These are phyloP conservation scores for Clathrospora elynae DNA, from an alignment of 2,329 filamentous ascomycete genomes.

Conservation along the genomic window DNA sequence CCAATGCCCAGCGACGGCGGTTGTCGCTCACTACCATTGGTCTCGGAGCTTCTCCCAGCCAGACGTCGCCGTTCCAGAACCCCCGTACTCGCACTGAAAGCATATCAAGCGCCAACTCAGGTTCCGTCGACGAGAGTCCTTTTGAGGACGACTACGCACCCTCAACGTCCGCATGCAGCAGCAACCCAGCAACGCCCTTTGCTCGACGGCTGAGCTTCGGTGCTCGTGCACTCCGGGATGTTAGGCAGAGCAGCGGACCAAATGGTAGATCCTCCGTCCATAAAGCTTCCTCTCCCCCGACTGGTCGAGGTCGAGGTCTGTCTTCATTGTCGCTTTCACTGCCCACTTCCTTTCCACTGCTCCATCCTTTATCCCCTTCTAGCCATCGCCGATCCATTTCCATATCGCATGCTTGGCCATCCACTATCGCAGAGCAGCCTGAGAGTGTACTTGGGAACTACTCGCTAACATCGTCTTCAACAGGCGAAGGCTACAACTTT, in stretches of 20 bases:
- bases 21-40: conserved; percentile 58
- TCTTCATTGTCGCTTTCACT: conserved; percentile 53
- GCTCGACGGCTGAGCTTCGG: conserved; percentile 89
- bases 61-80: conserved; percentile 49
- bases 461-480: conserved; percentile 66
- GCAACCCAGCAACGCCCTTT: conserved; percentile 73
- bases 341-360: conserved; percentile 32
- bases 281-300: conserved; percentile 58
- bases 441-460: conserved; percentile 51
- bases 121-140: conserved; percentile 56
- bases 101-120: conserved; percentile 54
- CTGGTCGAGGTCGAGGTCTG: conserved; percentile 63
- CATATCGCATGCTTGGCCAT: conserved; percentile 33
- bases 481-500: conserved; percentile 97
- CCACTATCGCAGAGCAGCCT: conserved; percentile 40
- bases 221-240: conserved; percentile 74
- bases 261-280: conserved; percentile 64
- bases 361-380: conserved; percentile 30
- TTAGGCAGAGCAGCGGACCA: conserved; percentile 62
- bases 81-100: conserved; percentile 53
- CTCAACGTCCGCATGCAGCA: conserved; percentile 59
- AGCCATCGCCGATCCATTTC: conserved; percentile 32
- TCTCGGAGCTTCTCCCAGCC: conserved; percentile 52
- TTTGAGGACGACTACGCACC: conserved; percentile 62
- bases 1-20: conserved; percentile 56